These are phyloP conservation scores for Aspergillus sp. DNA, from an alignment of 2,329 filamentous ascomycete species.

Conservation along the genomic window DNA sequence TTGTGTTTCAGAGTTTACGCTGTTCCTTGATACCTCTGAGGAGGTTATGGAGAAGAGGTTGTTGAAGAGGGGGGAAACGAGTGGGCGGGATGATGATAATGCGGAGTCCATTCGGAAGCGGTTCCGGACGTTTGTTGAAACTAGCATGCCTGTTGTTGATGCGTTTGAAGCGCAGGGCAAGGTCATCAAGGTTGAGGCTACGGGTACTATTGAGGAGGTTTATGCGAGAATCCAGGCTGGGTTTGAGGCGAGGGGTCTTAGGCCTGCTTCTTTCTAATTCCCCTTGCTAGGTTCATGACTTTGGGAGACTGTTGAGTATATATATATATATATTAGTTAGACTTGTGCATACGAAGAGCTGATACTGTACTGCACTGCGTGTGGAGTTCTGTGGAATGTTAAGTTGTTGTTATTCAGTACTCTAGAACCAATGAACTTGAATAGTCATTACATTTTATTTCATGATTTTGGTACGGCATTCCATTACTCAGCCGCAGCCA, in stretches of 20 bases:
- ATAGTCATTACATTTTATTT: constrained; percentile 17
- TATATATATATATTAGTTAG: not conserved
- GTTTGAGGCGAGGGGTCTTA: constrained; percentile 50
- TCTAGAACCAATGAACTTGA: constrained; percentile 14
- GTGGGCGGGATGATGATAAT: constrained; percentile 90
- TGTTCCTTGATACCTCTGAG: constrained; percentile 96
- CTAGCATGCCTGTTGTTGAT: constrained; percentile 95
- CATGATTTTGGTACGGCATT: not conserved
- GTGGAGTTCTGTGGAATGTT: not conserved
- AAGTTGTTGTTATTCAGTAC: constrained; percentile 3
- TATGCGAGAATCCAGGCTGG: constrained; percentile 59
- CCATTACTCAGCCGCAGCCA: constrained; percentile 22
- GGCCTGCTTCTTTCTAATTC: constrained; percentile 15
- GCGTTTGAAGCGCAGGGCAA: constrained; percentile 76
- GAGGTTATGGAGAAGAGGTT: constrained; percentile 82
- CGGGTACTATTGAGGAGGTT: constrained; percentile 67
- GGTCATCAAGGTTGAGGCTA: constrained; percentile 80
- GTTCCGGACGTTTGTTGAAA: constrained; percentile 91
- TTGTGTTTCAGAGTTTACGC: constrained; percentile 78
- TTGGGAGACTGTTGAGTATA: not conserved
- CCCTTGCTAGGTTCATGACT: not conserved
- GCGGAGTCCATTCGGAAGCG: constrained; percentile 94
- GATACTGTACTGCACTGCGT: not conserved
- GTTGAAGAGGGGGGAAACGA: constrained; percentile 89
- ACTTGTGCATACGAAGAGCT: not conserved